Base-by-base conservation (phyloP, 768 basidiomycete species). In the Kockovaella imperatae region DNA sequence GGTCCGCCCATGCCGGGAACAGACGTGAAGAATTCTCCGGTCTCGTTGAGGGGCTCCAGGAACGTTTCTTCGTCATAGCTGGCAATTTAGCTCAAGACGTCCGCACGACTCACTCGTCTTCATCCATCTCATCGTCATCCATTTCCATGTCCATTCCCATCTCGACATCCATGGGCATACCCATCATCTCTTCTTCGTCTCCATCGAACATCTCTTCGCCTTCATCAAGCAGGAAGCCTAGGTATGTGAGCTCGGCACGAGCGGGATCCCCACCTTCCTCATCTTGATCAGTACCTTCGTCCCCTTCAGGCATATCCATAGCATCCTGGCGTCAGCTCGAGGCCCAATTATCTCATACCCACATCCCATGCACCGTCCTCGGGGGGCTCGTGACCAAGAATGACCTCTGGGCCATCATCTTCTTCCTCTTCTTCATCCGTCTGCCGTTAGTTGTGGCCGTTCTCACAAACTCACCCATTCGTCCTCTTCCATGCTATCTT, bases 41-140 rank as follows among this genome's bases (percentile, higher is more conserved):
- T 45, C 17, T 40, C 17, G 20, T 32, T 38, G 23, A 53, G 39
- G 4, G 53, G 28, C 29, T 57, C 56, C 28, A 59, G 30, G 26
- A 52, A 26, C 17, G 58, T 57, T 17, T 59, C 43, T 14, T 63
- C 54, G 42, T 57, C 53, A 40, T 51, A 56, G 1, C 58, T 59
- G 28, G 23, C 10, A 11, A n/a, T n/a, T 60, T 32, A 56, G 48
- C 39, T 4, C n/a, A 3, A 5, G 18, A 21, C 80, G 4, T 81
- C 79, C 10, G 55, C 44, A 23, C 65, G 24, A 75, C 76, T 20
- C 68, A 75, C 14, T 58, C 73, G 7, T 60, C 73, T 15, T 68
- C 53, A 41, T 70, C 74, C 5, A 45, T 74, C 5, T 69, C 70
- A 40, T 75, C 78, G 7, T 73, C 77, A 10, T 73, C 76, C 15